Conservation (phyloP, 768 basidiomycete genomes). For the Leccinum ochraceum region DNA sequence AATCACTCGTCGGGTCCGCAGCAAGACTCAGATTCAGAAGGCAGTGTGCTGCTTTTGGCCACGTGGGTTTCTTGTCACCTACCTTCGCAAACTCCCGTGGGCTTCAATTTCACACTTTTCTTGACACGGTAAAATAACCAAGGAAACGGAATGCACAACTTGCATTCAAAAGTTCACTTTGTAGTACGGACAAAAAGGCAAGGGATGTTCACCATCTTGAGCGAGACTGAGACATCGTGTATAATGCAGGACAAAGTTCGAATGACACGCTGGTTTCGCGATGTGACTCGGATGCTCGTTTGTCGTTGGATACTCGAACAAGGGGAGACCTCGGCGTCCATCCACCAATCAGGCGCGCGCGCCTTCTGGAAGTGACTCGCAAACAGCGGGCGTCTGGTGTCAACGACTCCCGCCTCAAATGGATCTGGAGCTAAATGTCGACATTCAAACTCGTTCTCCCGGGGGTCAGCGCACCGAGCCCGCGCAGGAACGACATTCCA, state of each 20-base stretch:
- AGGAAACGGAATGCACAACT: background rate
- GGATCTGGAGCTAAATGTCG: background rate
- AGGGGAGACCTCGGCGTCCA: background rate
- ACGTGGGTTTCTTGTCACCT: background rate
- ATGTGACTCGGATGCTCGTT: background rate
- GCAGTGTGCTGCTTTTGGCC: background rate
- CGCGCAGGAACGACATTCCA: background rate
- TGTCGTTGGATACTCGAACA: background rate
- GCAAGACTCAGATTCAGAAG: too few species aligned
- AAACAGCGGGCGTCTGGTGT: background rate
- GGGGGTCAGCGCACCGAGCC: background rate
- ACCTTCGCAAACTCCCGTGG: background rate
- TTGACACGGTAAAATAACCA: background rate
- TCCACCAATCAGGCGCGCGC: background rate
- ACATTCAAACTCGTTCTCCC: background rate
- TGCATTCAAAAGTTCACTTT: background rate
- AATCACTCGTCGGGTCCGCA: background rate
- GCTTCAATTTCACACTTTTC: background rate
- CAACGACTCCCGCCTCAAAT: background rate
- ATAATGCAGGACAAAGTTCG: background rate
- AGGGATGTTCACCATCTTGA: background rate
- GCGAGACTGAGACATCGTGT: background rate
- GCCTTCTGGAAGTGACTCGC: background rate
- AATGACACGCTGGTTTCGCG: background rate
- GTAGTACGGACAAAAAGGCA: background rate